A percentile compares a stretch with the other conserved stretches of the same genome.
These are phyloP conservation scores for Botrytis elliptica DNA, from an alignment of 2,329 filamentous ascomycete genomes.

Conservation along the genomic window DNA sequence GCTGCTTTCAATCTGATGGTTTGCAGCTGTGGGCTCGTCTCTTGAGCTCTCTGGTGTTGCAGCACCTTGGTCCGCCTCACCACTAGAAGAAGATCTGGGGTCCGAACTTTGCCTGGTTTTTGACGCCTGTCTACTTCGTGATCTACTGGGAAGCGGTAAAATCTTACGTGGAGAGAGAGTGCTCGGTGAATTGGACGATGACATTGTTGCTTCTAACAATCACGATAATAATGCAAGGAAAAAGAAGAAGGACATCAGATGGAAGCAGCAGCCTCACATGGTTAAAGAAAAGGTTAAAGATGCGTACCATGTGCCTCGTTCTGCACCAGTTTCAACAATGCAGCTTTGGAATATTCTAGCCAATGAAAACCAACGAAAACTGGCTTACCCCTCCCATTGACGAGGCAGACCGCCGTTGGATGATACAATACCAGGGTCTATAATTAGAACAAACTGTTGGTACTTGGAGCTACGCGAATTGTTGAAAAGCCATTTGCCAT, in stretches of 20 bases:
- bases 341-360: neutral
- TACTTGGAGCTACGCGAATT: neutral
- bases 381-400: neutral
- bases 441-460: neutral
- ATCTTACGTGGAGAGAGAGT: neutral
- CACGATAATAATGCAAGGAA: neutral
- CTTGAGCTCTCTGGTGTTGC: neutral
- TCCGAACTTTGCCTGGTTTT: neutral
- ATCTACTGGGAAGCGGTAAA: neutral
- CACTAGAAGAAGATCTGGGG: neutral
- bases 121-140: neutral
- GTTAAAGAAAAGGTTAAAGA: neutral
- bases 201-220: neutral
- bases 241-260: neutral
- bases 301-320: neutral
- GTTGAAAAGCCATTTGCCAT: neutral
- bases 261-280: neutral
- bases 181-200: neutral
- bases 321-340: neutral
- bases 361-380: neutral
- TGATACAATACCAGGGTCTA: neutral
- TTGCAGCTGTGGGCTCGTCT: neutral
- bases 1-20: neutral
- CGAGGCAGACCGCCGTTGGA: neutral
- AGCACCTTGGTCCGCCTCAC: neutral